Conservation (phyloP, 2,329 filamentous ascomycete species). For the Coniella lustricola region DNA sequence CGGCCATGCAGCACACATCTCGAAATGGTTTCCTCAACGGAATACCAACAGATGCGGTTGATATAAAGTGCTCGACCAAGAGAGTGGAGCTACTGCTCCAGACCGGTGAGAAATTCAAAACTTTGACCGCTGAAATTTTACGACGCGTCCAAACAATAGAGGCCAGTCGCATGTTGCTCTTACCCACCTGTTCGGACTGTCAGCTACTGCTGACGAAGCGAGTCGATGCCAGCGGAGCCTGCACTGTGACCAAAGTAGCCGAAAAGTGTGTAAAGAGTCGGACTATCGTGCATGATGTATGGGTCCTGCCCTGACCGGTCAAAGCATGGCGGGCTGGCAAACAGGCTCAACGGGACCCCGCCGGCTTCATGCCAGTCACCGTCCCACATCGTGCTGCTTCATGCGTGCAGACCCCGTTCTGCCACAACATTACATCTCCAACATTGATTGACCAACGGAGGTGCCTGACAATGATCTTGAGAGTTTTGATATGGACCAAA, state of each 20-base stretch:
- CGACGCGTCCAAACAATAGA: neutral
- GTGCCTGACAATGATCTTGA: neutral
- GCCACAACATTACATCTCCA: neutral
- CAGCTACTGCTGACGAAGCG: neutral
- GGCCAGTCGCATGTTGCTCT: neutral
- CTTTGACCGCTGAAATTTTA: conserved; percentile 1
- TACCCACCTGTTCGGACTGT: neutral
- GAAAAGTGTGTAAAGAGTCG: neutral
- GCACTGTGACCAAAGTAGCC: neutral
- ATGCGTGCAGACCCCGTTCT: too few relatives aligned
- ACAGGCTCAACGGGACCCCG: too few relatives aligned
- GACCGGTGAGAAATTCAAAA: conserved; percentile 2
- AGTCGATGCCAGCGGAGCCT: neutral
- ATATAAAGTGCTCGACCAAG: too few relatives aligned
- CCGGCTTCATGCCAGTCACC: too few relatives aligned
- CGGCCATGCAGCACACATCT: too few relatives aligned
- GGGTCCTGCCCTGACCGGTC: conserved; percentile 1
- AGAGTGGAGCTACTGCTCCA: neutral
- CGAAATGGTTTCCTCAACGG: too few relatives aligned
- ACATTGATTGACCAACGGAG: neutral
- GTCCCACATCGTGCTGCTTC: too few relatives aligned
- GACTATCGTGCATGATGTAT: neutral
- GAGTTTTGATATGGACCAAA: neutral
- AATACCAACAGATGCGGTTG: too few relatives aligned
- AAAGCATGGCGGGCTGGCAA: neutral